Percentiles rank a stretch among this genome's conserved stretches.
Evolutionary conservation across 768 basidiomycete genomes (phyloP).

Genomic region (Phanerochaete sordida): DNA sequence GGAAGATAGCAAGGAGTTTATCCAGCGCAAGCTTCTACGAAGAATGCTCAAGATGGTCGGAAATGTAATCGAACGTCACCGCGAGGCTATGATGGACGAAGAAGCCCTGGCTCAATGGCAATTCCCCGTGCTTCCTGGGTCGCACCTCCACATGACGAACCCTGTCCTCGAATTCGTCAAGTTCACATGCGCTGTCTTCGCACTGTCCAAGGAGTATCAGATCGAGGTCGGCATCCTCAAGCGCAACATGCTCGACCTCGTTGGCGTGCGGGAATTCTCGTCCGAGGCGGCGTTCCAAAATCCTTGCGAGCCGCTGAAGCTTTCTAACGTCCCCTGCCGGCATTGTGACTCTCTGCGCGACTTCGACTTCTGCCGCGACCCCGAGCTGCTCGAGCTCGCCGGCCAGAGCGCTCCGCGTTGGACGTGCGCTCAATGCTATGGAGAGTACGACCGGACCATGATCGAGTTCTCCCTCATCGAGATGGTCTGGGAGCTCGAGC

Average conservation of each 20-base stretch:
- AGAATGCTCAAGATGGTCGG: conserved; percentile 71
- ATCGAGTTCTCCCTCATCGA: conserved; percentile 89
- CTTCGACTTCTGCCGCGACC: conserved; percentile 94
- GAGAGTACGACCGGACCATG: conserved; percentile 82
- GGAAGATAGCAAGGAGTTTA: conserved; percentile 69
- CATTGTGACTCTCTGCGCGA: conserved; percentile 83
- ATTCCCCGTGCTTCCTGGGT: conserved; percentile 88
- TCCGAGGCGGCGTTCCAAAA: conserved; percentile 83
- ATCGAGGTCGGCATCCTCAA: conserved; percentile 88
- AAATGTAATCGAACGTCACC: conserved; percentile 56
- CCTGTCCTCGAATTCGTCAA: conserved; percentile 90
- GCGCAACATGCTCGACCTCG: conserved; percentile 84
- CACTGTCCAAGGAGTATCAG: conserved; percentile 72
- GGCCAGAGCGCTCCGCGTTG: conserved; percentile 53
- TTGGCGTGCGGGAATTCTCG: conserved; percentile 85
- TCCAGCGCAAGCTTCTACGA: conserved; percentile 76
- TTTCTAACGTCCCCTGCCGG: conserved; percentile 84
- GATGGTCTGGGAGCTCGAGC: conserved; percentile 64
- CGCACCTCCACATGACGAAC: conserved; percentile 73
- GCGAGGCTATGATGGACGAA: conserved; percentile 55
- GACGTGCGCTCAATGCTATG: conserved; percentile 69
- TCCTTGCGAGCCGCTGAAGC: conserved; percentile 84
- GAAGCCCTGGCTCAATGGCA: conserved; percentile 53
- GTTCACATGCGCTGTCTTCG: conserved; percentile 77
- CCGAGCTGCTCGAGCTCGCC: conserved; percentile 65